phyloP scores from a whole-genome alignment of 176 grass and related monocot species.

The Miscanthus lutarioriparius region DNA sequence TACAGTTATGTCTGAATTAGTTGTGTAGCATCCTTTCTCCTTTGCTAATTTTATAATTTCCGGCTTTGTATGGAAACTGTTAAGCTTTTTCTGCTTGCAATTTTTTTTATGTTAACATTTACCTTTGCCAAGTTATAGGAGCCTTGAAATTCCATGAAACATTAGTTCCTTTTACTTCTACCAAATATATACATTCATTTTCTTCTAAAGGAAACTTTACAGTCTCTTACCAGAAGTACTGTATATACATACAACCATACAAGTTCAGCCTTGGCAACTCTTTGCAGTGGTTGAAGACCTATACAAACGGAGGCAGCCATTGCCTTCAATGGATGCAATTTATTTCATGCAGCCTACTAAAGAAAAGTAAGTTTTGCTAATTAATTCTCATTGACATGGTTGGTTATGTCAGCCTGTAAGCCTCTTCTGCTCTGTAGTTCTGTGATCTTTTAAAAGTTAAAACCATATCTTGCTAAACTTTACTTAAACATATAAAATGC shows the following conservation, averaged over 20 bases:
- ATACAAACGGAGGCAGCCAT: conserved; percentile 78
- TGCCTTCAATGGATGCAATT: conserved; percentile 83
- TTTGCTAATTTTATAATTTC: neutral
- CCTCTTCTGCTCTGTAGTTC: neutral
- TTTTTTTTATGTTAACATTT: conserved; percentile 16
- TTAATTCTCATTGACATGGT: conserved; percentile 33
- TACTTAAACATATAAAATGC: conserved; percentile 10
- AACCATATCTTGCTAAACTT: neutral
- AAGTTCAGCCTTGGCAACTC: neutral
- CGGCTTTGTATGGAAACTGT: neutral
- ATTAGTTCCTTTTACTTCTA: neutral
- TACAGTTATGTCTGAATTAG: conserved; percentile 7
- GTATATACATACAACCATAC: conserved; percentile 19
- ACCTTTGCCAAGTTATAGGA: neutral
- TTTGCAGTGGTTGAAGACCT: conserved; percentile 89
- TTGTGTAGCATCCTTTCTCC: neutral
- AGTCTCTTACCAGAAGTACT: conserved; percentile 5
- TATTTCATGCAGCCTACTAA: conserved; percentile 93
- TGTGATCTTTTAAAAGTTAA: neutral
- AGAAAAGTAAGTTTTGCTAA: conserved; percentile 65
- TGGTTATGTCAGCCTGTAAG: neutral
- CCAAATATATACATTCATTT: neutral
- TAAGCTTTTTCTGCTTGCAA: neutral
- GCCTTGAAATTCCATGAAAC: conserved; percentile 11
- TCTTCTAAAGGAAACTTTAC: neutral